A percentile compares a stretch with the other conserved stretches of the same genome.
These are phyloP conservation scores for Bruguiera gymnorhiza DNA, from an alignment of 345 rosid genomes.

Conservation along the genomic window DNA sequence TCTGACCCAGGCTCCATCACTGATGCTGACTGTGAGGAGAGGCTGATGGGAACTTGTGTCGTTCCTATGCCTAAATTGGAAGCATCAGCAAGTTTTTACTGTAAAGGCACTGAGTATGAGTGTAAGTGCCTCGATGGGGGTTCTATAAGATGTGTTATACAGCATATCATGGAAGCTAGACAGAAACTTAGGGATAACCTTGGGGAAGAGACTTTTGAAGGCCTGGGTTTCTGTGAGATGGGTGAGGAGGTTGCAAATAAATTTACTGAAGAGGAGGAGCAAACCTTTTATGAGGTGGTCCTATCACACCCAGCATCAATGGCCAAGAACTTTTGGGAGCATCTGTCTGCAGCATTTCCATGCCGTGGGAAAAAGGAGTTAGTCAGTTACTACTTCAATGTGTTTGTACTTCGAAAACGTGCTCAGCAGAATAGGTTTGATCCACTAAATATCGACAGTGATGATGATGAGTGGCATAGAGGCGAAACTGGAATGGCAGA, in stretches of 20 bases:
- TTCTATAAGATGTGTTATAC: slow-evolving; percentile 54
- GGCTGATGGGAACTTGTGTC: slow-evolving; percentile 49
- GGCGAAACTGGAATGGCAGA: slow-evolving; percentile 24
- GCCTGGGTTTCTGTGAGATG: slow-evolving; percentile 63
- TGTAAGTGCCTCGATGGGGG: slow-evolving; percentile 58
- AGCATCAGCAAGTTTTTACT: slow-evolving; percentile 19
- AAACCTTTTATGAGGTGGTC: slow-evolving; percentile 48
- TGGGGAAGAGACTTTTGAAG: slow-evolving; percentile 51
- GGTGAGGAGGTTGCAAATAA: slow-evolving; percentile 58
- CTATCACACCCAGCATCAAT: slow-evolving; percentile 51
- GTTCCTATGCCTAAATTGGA: slow-evolving; percentile 51
- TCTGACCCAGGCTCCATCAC: background rate
- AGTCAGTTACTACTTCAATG: slow-evolving; percentile 72
- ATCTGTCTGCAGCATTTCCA: slow-evolving; percentile 47
- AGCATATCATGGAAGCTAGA: slow-evolving; percentile 61
- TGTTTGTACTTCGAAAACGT: slow-evolving; percentile 54
- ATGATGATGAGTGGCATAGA: slow-evolving; percentile 73
- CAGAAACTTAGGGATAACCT: slow-evolving; percentile 41
- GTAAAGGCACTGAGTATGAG: slow-evolving; percentile 27
- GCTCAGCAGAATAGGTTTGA: slow-evolving; percentile 61
- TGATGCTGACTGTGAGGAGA: slow-evolving; percentile 26
- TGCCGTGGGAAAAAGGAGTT: slow-evolving; percentile 52
- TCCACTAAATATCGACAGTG: slow-evolving; percentile 57
- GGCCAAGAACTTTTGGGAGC: slow-evolving; percentile 67
- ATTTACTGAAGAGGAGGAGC: slow-evolving; percentile 64